Evolutionary conservation across 176 grass and related monocot genomes (phyloP).

Genomic region (Poa pratensis): DNA sequence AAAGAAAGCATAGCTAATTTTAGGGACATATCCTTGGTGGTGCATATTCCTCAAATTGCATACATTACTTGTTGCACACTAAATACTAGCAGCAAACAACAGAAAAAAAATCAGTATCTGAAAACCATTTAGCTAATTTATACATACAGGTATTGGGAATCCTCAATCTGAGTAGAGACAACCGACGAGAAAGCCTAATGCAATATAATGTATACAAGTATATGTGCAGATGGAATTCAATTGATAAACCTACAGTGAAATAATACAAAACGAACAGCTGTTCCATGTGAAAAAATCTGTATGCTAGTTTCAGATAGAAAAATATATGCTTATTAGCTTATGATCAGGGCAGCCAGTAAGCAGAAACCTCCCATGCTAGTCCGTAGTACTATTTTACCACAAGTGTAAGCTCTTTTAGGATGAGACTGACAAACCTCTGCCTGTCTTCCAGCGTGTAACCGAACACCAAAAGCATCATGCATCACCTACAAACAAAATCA

Average conservation of each 20-base stretch:
- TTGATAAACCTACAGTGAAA: background rate
- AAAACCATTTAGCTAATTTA: background rate
- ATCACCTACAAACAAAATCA: constrained; percentile 68
- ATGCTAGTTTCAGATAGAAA: background rate
- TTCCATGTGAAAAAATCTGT: background rate
- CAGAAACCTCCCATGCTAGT: constrained; percentile 22
- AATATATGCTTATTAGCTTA: constrained; percentile 5
- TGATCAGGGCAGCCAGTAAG: background rate
- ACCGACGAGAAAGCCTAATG: background rate
- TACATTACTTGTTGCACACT: background rate
- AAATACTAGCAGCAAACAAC: background rate
- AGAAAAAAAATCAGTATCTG: background rate
- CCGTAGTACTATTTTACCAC: constrained; percentile 17
- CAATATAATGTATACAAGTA: background rate
- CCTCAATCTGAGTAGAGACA: background rate
- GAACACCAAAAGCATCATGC: constrained; percentile 92
- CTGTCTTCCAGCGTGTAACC: constrained; percentile 95
- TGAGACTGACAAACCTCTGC: constrained; percentile 67
- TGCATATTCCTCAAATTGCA: background rate
- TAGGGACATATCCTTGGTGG: background rate
- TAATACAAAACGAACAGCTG: background rate
- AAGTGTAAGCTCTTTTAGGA: constrained; percentile 24
- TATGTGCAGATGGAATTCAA: background rate
- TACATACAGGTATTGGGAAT: background rate
- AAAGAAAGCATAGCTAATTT: constrained; percentile 5